A percentile compares a stretch with the other conserved stretches of the same genome.
Evolutionary conservation across 768 basidiomycete species (phyloP).

Genomic region (Zangia roseola): DNA sequence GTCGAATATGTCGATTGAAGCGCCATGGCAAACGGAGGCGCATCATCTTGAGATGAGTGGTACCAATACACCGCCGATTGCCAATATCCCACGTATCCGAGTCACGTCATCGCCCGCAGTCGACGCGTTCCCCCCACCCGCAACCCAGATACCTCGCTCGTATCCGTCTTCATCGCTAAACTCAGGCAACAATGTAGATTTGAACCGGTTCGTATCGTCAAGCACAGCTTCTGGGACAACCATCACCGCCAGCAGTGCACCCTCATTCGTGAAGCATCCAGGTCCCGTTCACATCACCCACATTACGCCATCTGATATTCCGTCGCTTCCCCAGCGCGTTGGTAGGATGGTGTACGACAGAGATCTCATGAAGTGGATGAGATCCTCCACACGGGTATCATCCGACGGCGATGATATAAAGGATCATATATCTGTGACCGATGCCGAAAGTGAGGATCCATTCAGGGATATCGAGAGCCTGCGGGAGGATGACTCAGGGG

Average conservation of each 20-base stretch:
- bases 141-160: conserved; percentile 30
- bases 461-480: conserved; percentile 91
- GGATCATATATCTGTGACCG: conserved; percentile 31
- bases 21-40: conserved; percentile 30
- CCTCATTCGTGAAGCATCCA: conserved; percentile 82
- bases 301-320: conserved; percentile 80
- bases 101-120: conserved; percentile 29
- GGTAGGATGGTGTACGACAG: conserved; percentile 89
- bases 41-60: conserved; percentile 13
- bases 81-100: conserved; percentile 26
- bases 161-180: conserved; percentile 55
- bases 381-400: conserved; percentile 44
- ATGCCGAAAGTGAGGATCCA: conserved; percentile 76
- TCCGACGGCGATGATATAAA: conserved; percentile 30
- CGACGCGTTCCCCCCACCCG: conserved; percentile 32
- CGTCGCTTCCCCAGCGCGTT: conserved; percentile 68
- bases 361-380: conserved; percentile 83
- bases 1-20: conserved; percentile 45
- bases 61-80: conserved; percentile 1
- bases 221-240: conserved; percentile 80
- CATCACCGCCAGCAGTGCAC: conserved; percentile 66
- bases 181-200: conserved; percentile 59
- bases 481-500: conserved; percentile 54
- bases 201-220: conserved; percentile 88
- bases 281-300: conserved; percentile 77